Conservation (phyloP, 2,329 filamentous ascomycete species). For the Epichloe gansuensis region DNA sequence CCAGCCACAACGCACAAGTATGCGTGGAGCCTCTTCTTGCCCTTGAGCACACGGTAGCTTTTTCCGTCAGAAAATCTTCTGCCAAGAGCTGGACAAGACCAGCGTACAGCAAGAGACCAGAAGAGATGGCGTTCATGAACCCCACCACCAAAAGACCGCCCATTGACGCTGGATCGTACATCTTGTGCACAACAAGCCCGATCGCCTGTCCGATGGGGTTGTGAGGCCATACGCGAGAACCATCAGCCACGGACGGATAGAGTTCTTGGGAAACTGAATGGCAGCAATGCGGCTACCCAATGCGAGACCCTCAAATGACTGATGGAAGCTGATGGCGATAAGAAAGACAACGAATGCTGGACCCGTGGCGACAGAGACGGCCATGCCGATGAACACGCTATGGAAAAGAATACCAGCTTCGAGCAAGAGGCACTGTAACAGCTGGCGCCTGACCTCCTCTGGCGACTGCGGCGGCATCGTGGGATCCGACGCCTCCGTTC, state of each 20-base stretch:
- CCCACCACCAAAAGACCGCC: conserved; percentile 69
- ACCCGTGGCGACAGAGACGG: conserved; percentile 68
- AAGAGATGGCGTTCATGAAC: conserved; percentile 77
- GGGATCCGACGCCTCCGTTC: conserved; percentile 4
- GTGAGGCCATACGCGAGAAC: conserved; percentile 64
- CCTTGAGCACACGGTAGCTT: conserved; percentile 55
- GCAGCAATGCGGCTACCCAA: conserved; percentile 76
- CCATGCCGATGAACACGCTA: conserved; percentile 79
- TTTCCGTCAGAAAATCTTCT: conserved; percentile 70
- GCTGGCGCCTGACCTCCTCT: conserved; percentile 51
- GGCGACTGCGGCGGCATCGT: conserved; percentile 22
- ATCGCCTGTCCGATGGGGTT: conserved; percentile 74
- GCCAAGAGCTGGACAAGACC: conserved; percentile 74
- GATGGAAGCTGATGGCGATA: conserved; percentile 71
- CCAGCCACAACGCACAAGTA: conserved; percentile 52
- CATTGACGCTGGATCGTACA: conserved; percentile 65
- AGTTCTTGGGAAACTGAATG: conserved; percentile 63
- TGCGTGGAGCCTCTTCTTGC: conserved; percentile 48
- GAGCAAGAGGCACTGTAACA: conserved; percentile 67
- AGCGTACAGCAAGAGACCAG: conserved; percentile 69
- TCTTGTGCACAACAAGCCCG: conserved; percentile 61
- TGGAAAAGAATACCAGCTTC: conserved; percentile 80
- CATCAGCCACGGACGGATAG: conserved; percentile 72
- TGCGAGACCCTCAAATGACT: conserved; percentile 81
- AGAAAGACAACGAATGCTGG: conserved; percentile 70